Evolutionary conservation across 495 filamentous ascomycete genomes (phyloP), one percentile per base, ranked within the genome.

Genomic region (Penicillium taxi): DNA sequence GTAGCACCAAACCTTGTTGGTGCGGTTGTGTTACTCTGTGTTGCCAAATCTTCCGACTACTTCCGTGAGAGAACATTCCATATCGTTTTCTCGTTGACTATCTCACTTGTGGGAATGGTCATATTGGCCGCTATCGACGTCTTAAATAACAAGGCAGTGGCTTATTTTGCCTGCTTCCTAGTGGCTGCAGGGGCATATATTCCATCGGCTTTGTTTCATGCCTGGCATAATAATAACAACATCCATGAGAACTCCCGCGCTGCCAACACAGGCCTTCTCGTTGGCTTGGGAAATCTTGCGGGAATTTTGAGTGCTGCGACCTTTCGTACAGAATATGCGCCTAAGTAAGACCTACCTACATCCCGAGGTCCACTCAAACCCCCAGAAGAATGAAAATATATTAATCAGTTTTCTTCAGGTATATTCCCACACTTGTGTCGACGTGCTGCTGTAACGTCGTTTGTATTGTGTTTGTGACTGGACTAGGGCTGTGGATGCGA

Each of bases 171-270:
- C 13, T 74, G 69, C 28, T 86, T 85, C 44, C 77, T 85, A 66
- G 82, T 85, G 77, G 78, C 75, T 8, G 81, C 80, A 61, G 66
- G 65, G 0, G 53, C 67, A 11, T 66, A 60, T 16, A 69, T 50
- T 42, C 67, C 40, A 29, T 61, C 34, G 0, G 63, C 59, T 51
- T 32, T 72, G 6, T 55, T 70, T 0, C 63, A 66, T 40, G 57
- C 52, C 12, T 78, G 75, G 80, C 80, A 82, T 49, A 83, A 80
- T 48, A 86, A 85, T 56, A 87, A 87, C 44, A 72, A 80, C 26
- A 73, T 80, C 0, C 69, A 84, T 43, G 81, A 86, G 56, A 77
- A 74, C 31, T 72, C 46, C 0, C 57, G 64, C 0, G 64, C 64
- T 3, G 62, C 57, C 6, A 62, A 58, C 26, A 63, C 62, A 1